Base-by-base conservation (phyloP, 805 yeast genomes). In the Candida sphagnicola region DNA sequence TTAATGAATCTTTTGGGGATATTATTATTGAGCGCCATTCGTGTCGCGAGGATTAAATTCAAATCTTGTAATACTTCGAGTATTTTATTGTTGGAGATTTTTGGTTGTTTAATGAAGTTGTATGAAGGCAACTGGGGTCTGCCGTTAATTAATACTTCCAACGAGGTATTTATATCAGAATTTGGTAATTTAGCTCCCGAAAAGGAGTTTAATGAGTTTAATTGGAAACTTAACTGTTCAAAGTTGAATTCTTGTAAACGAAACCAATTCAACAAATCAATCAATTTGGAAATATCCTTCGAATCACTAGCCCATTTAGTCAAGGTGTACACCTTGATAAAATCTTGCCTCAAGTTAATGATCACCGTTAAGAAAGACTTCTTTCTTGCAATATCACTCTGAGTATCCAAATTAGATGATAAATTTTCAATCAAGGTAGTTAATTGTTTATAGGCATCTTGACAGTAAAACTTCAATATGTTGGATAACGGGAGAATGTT, bases 101-200 rank as follows among this genome's bases (percentile, higher is more conserved):
- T 68, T 26, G 67, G 58, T 10, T 65, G 60, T 12, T 75, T 69
- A 4, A 82, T 60, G 45, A 78, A 76, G 46, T 74, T 74, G 54
- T 83, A 80, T 0, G 83, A 70, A 2, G 88, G 81, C 28, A 85
- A 68, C 28, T 76, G 79, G 1, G 97, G 96, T 44, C 83, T 67
- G 3, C 95, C 95, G 28, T 76, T 70, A 29, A 80, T 76, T 39
- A 90, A 67, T 0, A 93, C 96, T 54, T 91, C 95, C 48, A 91
- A 65, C 1, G 95, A 87, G 0, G 98, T 90, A 17, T 80, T 74
- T 15, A 93, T 59, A 60, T 93, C 99, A 0, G 96, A 93, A 57
- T 88, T 87, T 4, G 96, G 95, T 38, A 91, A 64, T 53, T 95
- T 90, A 0, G 99, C 98, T 19, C 89, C 85, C 1, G 88, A 76